Percentiles rank a stretch among this genome's conserved stretches.
Evolutionary conservation across 1,284 basidiomycete species (phyloP).

Genomic region (Phaffia rhodozyma): DNA sequence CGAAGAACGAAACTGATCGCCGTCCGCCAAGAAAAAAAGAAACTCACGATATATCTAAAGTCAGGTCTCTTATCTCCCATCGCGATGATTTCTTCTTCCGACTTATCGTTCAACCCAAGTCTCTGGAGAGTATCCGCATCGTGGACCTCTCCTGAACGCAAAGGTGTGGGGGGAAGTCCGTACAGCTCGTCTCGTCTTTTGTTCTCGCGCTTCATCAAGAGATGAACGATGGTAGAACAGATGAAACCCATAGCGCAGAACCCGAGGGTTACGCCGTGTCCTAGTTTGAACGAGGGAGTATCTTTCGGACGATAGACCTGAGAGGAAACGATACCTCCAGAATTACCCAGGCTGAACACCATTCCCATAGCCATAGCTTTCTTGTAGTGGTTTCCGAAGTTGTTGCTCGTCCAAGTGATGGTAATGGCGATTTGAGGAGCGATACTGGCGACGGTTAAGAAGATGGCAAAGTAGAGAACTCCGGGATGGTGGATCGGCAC

Average conservation of each 20-base stretch:
- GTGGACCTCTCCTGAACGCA: constrained; percentile 21
- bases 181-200: constrained; percentile 30
- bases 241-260: constrained; percentile 30
- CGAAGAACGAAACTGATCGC: too few species aligned
- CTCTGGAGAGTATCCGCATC: constrained; percentile 28
- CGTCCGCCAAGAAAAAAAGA: too few species aligned
- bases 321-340: constrained; percentile 38
- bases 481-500: constrained; percentile 25
- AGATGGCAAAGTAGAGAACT: constrained; percentile 38
- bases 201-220: constrained; percentile 33
- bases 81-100: constrained; percentile 35
- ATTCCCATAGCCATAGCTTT: constrained; percentile 38
- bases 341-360: constrained; percentile 39
- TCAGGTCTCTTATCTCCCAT: constrained; percentile 32
- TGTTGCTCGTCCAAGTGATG: constrained; percentile 38
- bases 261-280: constrained; percentile 34
- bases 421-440: constrained; percentile 37
- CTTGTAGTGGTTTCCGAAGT: constrained; percentile 32
- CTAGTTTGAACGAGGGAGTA: constrained; percentile 29
- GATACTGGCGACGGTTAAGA: constrained; percentile 34
- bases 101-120: constrained; percentile 35
- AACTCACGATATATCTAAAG: constrained; percentile 26
- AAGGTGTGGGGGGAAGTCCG: constrained; percentile 27
- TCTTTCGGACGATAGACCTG: constrained; percentile 33
- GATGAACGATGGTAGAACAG: constrained; percentile 29